Conservation (phyloP, 768 basidiomycete genomes). For the Psilocybe sp. region DNA sequence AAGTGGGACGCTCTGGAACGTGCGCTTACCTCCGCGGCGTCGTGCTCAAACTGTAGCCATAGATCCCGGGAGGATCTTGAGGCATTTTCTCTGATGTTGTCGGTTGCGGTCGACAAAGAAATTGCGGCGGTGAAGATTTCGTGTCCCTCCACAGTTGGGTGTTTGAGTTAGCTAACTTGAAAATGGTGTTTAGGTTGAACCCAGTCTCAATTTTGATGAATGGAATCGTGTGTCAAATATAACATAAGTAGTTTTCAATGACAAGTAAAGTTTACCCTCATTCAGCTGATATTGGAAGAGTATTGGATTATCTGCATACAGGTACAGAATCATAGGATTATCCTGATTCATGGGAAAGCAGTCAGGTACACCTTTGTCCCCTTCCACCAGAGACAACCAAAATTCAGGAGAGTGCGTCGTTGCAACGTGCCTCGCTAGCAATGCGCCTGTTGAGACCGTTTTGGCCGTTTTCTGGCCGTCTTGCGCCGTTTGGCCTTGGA, state of each 20-base stretch:
- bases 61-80: conserved; percentile 26
- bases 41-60: conserved; percentile 25
- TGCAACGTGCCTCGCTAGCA: no score
- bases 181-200: conserved; percentile 16
- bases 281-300: no score
- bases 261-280: no score
- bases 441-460: no score
- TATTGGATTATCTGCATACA: no score
- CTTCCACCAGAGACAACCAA: no score
- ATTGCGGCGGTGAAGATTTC: conserved; percentile 22
- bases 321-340: no score
- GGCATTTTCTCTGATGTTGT: conserved; percentile 26
- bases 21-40: conserved; percentile 19
- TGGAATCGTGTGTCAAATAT: conserved; percentile 12
- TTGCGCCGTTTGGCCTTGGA: no score
- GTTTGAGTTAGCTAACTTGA: background rate
- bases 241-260: background rate
- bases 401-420: no score
- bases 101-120: conserved; percentile 30
- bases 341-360: no score
- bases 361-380: no score
- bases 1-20: conserved; percentile 28
- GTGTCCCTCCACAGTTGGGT: background rate
- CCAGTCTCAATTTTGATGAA: conserved; percentile 23
- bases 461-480: no score